Percentiles rank a stretch among this genome's conserved stretches.
These are phyloP conservation scores for Hirschioporus abietinus DNA, from an alignment of 768 basidiomycete genomes.

Conservation along the genomic window DNA sequence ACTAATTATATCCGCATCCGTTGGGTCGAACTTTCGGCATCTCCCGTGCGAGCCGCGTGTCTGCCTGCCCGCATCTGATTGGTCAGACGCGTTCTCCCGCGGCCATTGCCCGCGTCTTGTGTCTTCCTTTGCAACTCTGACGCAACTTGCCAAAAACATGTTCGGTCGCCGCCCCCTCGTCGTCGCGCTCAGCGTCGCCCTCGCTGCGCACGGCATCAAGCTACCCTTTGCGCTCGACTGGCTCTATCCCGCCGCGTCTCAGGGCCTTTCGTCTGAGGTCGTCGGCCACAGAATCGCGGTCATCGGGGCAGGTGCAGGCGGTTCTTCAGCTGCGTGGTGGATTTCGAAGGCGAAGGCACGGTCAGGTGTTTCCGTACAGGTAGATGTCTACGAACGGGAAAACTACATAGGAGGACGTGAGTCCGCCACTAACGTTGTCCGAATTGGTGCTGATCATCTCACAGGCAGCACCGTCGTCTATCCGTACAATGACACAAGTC, in stretches of 20 bases:
- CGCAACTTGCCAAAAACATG: background rate
- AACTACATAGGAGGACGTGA: slow-evolving; percentile 80
- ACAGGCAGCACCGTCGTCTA: slow-evolving; percentile 74
- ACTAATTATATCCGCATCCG: background rate
- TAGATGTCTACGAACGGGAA: slow-evolving; percentile 80
- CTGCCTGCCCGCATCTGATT: background rate
- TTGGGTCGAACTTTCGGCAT: background rate
- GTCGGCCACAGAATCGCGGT: slow-evolving; percentile 64
- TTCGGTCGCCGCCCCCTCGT: background rate
- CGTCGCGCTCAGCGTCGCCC: background rate
- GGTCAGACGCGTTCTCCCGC: background rate
- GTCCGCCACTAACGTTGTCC: slow-evolving; percentile 28
- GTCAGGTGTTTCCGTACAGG: slow-evolving; percentile 60
- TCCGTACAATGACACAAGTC: slow-evolving; percentile 55
- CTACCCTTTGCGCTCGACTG: slow-evolving; percentile 2
- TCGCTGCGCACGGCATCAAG: background rate
- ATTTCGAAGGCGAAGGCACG: slow-evolving; percentile 73
- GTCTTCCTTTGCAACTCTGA: slow-evolving; percentile 1
- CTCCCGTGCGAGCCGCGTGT: slow-evolving; percentile 1
- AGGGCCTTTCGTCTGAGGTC: background rate
- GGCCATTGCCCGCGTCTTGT: background rate
- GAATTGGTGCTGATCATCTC: slow-evolving; percentile 7
- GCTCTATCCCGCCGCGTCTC: background rate
- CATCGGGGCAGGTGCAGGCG: slow-evolving; percentile 87
- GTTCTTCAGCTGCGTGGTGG: slow-evolving; percentile 81